Evolutionary conservation across 1,139 yeast species (phyloP), one percentile per base, ranked within the genome.

Genomic region (Suhomyces coccinellae): DNA sequence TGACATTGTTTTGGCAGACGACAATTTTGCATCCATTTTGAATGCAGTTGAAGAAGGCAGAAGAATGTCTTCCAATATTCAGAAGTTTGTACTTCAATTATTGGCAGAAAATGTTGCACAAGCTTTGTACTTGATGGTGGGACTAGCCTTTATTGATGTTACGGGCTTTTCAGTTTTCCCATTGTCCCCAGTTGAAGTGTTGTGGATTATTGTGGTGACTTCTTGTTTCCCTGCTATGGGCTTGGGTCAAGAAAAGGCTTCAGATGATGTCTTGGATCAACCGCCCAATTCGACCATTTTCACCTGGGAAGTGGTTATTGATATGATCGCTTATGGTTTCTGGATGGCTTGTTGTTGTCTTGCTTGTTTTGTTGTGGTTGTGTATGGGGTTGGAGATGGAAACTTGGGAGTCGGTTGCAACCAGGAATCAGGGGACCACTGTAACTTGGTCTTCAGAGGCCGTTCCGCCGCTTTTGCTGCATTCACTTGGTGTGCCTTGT

Each of bases 221-320:
- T 82, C 90, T 4, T 83, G 90, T 54, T 84, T 85, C 73, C 95
- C 93, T 41, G 93, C 93, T 24, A 85, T 86, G 89, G 93, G 93
- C n/a, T 77, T 86, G 44, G 90, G 90, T 52, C 79, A 83, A 52
- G 90, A 85, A 63, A 71, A 66, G 46, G 91, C 90, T 1, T 70
- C 76, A 46, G 81, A 82, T 35, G 90, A 83, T 60, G 71, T 85
- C 39, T 80, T 86, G 79, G 76, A 79, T 32, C 70, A 73, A 48
- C 85, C 87, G 27, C 93, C 93, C 38, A 81, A 75, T 51, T 75
- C 74, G 42, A 75, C 79, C 31, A 82, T 85, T 41, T 86, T 86
- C 62, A 83, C 90, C 1, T 71, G 77, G 77, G 90, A 85, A 57
- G 79, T 86, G 53, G 70, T 88, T 43, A 59, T 77, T 50, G 97